These are phyloP conservation scores for Eutypella sp. DNA, from an alignment of 2,329 filamentous ascomycete species.

Conservation along the genomic window DNA sequence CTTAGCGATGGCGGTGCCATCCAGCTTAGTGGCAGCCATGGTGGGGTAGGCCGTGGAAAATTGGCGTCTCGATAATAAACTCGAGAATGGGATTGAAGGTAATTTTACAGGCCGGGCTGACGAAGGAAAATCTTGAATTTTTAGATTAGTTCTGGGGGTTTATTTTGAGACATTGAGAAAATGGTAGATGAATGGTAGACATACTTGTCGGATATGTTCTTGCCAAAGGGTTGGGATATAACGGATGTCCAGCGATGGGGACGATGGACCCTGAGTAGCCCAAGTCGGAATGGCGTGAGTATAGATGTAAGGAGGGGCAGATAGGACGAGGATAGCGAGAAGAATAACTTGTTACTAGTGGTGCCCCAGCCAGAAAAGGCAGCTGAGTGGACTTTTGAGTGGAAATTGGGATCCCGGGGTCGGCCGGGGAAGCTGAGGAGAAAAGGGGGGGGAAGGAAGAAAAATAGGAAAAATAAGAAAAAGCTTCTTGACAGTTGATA, in stretches of 20 bases:
- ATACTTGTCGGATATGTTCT: too few relatives aligned
- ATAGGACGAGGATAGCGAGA: too few relatives aligned
- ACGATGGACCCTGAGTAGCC: not conserved
- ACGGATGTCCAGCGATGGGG: not conserved
- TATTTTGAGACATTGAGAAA: too few relatives aligned
- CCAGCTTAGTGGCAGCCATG: conserved; percentile 89
- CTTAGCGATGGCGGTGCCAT: conserved; percentile 93
- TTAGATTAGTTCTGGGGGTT: not conserved
- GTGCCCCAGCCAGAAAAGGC: not conserved
- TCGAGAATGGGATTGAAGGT: too few relatives aligned
- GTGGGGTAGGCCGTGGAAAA: conserved; percentile 48
- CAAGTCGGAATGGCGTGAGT: not conserved
- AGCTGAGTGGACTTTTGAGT: too few relatives aligned
- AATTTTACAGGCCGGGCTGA: not conserved
- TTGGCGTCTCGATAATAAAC: conserved; percentile 14
- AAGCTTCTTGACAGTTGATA: not conserved
- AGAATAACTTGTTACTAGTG: too few relatives aligned
- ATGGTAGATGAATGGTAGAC: too few relatives aligned
- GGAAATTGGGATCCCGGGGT: not conserved
- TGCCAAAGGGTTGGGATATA: not conserved
- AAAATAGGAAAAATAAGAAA: too few relatives aligned
- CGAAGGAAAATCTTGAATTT: not conserved
- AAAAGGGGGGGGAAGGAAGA: too few relatives aligned
- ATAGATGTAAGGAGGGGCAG: too few relatives aligned
- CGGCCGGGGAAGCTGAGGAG: not conserved